Base-by-base conservation (phyloP, 1,284 basidiomycete genomes). In the Papiliotrema laurentii region DNA sequence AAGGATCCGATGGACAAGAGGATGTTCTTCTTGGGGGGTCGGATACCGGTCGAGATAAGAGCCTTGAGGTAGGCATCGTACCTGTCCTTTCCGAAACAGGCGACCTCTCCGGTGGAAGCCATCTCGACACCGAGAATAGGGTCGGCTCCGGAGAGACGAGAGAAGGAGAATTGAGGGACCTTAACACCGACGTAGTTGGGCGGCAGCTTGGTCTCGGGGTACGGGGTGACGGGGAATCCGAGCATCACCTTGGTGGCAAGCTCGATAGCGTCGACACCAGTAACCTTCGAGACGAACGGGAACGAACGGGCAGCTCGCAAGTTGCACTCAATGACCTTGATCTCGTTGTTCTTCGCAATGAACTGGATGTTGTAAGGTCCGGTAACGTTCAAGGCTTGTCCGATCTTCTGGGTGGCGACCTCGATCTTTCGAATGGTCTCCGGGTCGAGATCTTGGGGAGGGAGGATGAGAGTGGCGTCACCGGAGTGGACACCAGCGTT, bases 271-370 rank as follows among this genome's bases (percentile, higher is more conserved):
- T 98, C 93, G 60, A 97, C 81, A 30, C 92, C 92, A 5, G 94
- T 97, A 53, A 97, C 93, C 77, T 98, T 98, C 33, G 90, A 94
- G 38, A 98, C 94, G 79, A 98, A 98, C 47, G 96, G 94, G 84
- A 97, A 97, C 1, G 94, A 97, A 53, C 96, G 85, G 25, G 94
- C 93, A 2, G 96, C 96, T 54, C 94, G 90, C 34, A 98, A 80
- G 75, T 98, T 98, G 77, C 94, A 98, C 75, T 98, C 94, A 71
- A 98, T 98, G 63, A 98, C 94, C 81, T 98, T 97, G 81, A 97
- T 97, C 75, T 97, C 94, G 77, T 97, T 97, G 78, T 97, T 88
- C 82, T 98, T 98, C 51, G 93, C 93, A 64, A 98, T 97, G 77
- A 98, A 97, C 77, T 98, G 96, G 70, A 98, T 98, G 75, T 98